phyloP scores from a whole-genome alignment of 345 rosid species.

The Garcia nutans region DNA sequence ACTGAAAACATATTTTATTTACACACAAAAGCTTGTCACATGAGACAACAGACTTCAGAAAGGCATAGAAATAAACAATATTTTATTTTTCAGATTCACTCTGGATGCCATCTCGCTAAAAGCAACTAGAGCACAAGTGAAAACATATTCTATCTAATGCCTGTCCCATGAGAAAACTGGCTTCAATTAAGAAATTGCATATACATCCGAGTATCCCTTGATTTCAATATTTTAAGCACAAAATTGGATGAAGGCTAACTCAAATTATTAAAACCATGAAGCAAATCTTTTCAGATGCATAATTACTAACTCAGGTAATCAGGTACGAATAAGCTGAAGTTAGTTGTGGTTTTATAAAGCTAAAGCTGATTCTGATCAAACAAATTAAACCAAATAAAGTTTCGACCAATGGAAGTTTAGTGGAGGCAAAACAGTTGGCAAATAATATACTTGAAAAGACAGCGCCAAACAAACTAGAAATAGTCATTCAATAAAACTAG shows the following conservation, averaged over 20 bases:
- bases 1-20: background rate
- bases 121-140: background rate
- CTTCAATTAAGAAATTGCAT: background rate
- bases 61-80: background rate
- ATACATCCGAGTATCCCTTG: background rate
- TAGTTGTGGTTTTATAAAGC: conserved; percentile 2
- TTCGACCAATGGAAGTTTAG: conserved; percentile 1
- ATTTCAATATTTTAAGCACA: background rate
- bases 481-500: background rate
- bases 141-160: background rate
- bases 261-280: background rate
- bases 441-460: background rate
- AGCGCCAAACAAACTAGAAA: background rate
- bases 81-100: background rate
- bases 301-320: background rate
- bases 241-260: background rate
- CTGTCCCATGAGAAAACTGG: background rate
- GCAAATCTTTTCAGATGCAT: background rate
- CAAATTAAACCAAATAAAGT: background rate
- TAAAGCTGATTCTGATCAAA: background rate
- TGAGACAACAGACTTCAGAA: conserved; percentile 4
- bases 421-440: background rate
- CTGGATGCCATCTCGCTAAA: background rate
- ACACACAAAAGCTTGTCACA: conserved; percentile 6
- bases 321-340: background rate